Evolutionary conservation across 2,329 filamentous ascomycete genomes (phyloP), one percentile per base, ranked within the genome.

Genomic region (Pseudonectria foliicola): DNA sequence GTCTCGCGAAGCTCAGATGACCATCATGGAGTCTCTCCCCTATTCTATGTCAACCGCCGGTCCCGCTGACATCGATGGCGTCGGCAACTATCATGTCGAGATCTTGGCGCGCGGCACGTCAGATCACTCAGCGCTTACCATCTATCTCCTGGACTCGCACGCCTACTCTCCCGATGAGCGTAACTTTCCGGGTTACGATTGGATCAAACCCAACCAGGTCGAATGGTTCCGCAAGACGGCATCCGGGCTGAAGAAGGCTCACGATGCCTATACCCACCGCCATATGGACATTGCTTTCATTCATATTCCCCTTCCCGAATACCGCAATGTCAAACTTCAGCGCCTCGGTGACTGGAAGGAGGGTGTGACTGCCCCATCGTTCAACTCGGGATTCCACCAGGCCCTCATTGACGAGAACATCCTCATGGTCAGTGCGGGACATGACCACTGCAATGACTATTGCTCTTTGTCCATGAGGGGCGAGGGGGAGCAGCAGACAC

Each of bases 271-370:
- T 61, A 86, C 84, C 0, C 85, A 92, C 54, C 83, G 88, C 33
- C 92, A 96, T 57, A 85, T 98, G 75, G 85, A 98, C 55, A 77
- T 96, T 59, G 87, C 92, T 1, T 98, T 98, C 56, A 93, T 98
- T 43, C 92, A 98, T 57, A 98, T 98, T 37, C 92, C 92, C 0
- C 67, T 98, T 3, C 89, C 92, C 0, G 92, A 98, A 59, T 95
- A 95, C 54, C 70, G 74, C 26, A 73, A 80, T 32, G 56, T 63
- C 1, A 67, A 74, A 3, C 75, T 82, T 24, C 74, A 82, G 13
- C 59, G 59, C 16, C 43, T 63, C 10, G 92, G 92, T 8, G 68
- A 77, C 16, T 92, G 81, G 78, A 78, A 75, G 35, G 92, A 98
- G 58, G 71, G 77, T 13, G 83, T 92, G 11, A 96, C 90, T 1